Conservation (phyloP, 306 rosid genomes). For the Inga oerstediana region DNA sequence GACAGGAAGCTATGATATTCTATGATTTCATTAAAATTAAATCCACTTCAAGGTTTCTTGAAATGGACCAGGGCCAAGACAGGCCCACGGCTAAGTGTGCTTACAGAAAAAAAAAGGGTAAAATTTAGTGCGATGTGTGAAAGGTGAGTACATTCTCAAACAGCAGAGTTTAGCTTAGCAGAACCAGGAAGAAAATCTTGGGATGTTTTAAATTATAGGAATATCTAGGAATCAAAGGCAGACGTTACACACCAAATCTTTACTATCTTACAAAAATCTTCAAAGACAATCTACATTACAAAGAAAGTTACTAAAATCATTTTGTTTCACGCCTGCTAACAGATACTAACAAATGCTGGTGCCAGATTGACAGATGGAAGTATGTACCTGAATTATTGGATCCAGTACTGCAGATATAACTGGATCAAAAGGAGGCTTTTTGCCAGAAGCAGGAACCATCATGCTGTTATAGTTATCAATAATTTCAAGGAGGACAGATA, state of each 20-base stretch:
- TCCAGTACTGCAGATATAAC: conserved; percentile 90
- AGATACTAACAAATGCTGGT: conserved; percentile 18
- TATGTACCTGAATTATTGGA: conserved; percentile 86
- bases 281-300: conserved; percentile 11
- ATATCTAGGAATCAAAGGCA: conserved; percentile 27
- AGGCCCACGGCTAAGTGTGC: not conserved
- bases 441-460: conserved; percentile 86
- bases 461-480: conserved; percentile 78
- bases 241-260: conserved; percentile 11
- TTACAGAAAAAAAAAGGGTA: not conserved
- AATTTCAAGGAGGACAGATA: conserved; percentile 87
- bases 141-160: conserved; percentile 7
- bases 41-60: conserved; percentile 24
- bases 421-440: conserved; percentile 78
- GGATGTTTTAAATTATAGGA: conserved; percentile 17
- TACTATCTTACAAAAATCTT: conserved; percentile 16
- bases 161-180: conserved; percentile 27
- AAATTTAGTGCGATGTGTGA: not conserved
- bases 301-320: conserved; percentile 21
- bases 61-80: conserved; percentile 1
- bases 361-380: conserved; percentile 22
- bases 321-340: conserved; percentile 23
- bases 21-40: conserved; percentile 1
- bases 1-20: conserved; percentile 28
- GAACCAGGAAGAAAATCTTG: conserved; percentile 17